Conservation (phyloP, 495 filamentous ascomycete species). For the Penicillium fimorum region DNA sequence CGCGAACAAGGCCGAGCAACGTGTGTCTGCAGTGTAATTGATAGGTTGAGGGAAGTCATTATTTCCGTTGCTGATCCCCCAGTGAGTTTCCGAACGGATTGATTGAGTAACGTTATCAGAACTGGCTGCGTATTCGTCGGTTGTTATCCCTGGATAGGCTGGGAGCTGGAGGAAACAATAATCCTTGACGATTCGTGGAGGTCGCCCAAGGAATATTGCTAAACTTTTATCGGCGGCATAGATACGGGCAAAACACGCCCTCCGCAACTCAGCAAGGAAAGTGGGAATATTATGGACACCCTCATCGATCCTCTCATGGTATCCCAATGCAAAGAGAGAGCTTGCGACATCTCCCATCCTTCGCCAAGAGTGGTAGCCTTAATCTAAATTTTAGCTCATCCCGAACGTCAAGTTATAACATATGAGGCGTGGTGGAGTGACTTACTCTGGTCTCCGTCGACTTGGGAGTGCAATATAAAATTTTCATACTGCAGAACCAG, state of each 20-base stretch:
- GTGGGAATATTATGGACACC: constrained; percentile 23
- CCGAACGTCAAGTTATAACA: background rate
- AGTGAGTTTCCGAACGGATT: background rate
- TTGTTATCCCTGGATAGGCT: constrained; percentile 5
- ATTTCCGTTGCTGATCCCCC: too few species aligned
- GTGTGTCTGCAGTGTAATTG: constrained; percentile 29
- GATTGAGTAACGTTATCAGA: background rate
- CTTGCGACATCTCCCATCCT: constrained; percentile 38
- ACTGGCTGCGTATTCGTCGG: background rate
- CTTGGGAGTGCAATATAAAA: constrained; percentile 41
- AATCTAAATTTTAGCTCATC: background rate
- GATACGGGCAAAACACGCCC: constrained; percentile 36
- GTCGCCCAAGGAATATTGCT: constrained; percentile 42
- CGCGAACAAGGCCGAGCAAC: constrained; percentile 40
- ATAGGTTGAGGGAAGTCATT: background rate
- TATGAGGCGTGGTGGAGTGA: background rate
- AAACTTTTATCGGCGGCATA: constrained; percentile 45
- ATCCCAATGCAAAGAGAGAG: constrained; percentile 42
- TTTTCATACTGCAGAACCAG: constrained; percentile 44
- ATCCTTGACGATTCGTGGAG: constrained; percentile 38
- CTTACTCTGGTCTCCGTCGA: constrained; percentile 45
- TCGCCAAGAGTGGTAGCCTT: constrained; percentile 43
- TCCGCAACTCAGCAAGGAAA: constrained; percentile 37
- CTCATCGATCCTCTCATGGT: constrained; percentile 39
- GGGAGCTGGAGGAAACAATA: constrained; percentile 41